Evolutionary conservation across 495 filamentous ascomycete species (phyloP).

Genomic region (Talaromyces wortmannii): DNA sequence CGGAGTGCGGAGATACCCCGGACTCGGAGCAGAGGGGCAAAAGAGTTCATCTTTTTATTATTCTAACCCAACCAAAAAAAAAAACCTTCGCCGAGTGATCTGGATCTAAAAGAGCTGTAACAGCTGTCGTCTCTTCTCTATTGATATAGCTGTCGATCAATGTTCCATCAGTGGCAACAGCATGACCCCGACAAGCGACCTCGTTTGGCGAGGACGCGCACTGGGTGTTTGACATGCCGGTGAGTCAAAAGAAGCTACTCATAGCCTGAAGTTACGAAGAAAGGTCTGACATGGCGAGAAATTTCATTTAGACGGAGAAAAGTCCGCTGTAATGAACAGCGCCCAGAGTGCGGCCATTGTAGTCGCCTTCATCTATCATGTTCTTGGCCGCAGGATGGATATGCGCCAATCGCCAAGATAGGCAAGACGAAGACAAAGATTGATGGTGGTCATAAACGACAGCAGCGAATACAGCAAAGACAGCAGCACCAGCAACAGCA

Average conservation of each 20-base stretch:
- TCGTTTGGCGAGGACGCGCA: conserved; percentile 1
- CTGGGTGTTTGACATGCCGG: background rate
- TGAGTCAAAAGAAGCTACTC: background rate
- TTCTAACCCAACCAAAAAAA: background rate
- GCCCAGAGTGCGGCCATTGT: background rate
- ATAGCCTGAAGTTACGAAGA: background rate
- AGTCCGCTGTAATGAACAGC: background rate
- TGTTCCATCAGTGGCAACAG: conserved; percentile 2
- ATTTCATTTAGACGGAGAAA: background rate
- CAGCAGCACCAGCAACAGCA: too few relatives aligned
- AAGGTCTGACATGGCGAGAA: background rate
- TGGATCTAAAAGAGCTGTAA: too few relatives aligned
- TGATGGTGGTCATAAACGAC: background rate
- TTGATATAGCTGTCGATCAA: background rate
- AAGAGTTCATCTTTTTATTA: background rate
- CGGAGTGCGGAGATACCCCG: background rate
- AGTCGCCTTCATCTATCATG: background rate
- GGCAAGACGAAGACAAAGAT: background rate
- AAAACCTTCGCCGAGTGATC: background rate
- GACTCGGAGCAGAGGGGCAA: background rate
- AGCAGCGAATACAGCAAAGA: background rate
- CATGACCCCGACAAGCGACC: background rate
- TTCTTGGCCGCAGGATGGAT: background rate
- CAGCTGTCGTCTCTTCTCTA: too few relatives aligned
- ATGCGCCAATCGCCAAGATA: too few relatives aligned